Evolutionary conservation across 2,329 filamentous ascomycete species (phyloP), one percentile per base, ranked within the genome.

Genomic region (Ophiostoma triangulosporum): DNA sequence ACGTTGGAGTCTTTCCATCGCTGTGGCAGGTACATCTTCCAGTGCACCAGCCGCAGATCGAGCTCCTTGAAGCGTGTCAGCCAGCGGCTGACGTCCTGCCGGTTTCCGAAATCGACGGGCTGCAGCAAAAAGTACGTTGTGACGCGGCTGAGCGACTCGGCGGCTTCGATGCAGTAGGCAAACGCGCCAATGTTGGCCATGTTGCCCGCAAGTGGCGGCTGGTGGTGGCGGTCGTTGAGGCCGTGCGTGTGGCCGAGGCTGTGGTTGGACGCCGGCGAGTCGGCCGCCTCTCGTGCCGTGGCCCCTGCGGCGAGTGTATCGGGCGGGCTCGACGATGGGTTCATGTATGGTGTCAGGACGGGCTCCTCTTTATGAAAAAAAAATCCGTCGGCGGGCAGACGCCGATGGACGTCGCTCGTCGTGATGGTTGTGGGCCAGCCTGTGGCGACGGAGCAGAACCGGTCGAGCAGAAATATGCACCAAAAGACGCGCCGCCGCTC

Each of bases 11-110:
- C 60, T 20, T 56, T 45, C 59, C 59, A 59, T n/a, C 56, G 54
- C 45, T 57, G 59, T 0, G 60, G 59, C 5, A 61, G 56, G 17
- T 57, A 57, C 60, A 61, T 61, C 22, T 61, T 61, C 59, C 60
- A 61, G 52, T 66, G 64, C 6, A 69, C 65, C 0, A 69, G 60
- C 4, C 65, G 63, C 3, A 69, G 55, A 56, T 70, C 68, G 6
- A 69, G 55, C 56, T 70, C 68, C 53, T 70, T 69, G 59, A 70
- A 70, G n/a, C 67, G 60, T 17, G 62, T 69, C 6, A 70, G 57
- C 67, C 67, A 70, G 26, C 60, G 61, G 15, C 60, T 59, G 46
- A 68, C 61, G 40, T 67, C 63, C 11, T 63, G 61, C 4, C 62
- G 61, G 53, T 64, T 60, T 11, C 58, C 53, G 8, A 64, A 58